These are phyloP conservation scores for Cephalotrichum gorgonifer DNA, from an alignment of 2,329 filamentous ascomycete species.

Conservation along the genomic window DNA sequence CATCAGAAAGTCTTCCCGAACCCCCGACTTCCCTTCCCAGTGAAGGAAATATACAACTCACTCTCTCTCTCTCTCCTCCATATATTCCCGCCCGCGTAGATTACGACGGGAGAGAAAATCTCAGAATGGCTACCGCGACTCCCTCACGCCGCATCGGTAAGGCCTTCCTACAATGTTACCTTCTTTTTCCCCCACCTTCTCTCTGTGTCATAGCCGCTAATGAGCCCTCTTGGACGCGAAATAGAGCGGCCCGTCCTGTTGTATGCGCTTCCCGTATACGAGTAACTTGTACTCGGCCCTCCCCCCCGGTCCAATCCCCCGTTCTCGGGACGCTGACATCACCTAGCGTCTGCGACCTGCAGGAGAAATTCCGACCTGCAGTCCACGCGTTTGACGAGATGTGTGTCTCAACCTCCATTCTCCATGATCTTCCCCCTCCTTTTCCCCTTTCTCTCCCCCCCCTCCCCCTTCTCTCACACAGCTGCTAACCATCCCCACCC, in stretches of 20 bases:
- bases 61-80: no score
- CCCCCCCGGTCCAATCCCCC: neutral
- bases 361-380: slow-evolving; percentile 79
- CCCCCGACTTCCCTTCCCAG: no score
- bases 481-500: slow-evolving; percentile 2
- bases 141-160: slow-evolving; percentile 1
- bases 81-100: no score
- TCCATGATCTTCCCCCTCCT: neutral
- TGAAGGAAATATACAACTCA: no score
- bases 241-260: slow-evolving; percentile 38
- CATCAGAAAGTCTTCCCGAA: no score
- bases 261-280: slow-evolving; percentile 18
- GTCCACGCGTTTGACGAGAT: slow-evolving; percentile 82
- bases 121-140: neutral
- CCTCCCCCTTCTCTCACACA: neutral
- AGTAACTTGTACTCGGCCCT: no score
- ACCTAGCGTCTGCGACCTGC: slow-evolving; percentile 78
- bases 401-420: slow-evolving; percentile 28
- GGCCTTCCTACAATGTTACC: neutral
- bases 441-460: neutral
- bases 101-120: no score
- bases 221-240: neutral
- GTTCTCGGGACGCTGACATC: neutral
- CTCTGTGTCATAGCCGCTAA: neutral
- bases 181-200: neutral